Evolutionary conservation across 352 stramenopile species (phyloP), one percentile per base, ranked within the genome.

Genomic region (Phytophthora pini): DNA sequence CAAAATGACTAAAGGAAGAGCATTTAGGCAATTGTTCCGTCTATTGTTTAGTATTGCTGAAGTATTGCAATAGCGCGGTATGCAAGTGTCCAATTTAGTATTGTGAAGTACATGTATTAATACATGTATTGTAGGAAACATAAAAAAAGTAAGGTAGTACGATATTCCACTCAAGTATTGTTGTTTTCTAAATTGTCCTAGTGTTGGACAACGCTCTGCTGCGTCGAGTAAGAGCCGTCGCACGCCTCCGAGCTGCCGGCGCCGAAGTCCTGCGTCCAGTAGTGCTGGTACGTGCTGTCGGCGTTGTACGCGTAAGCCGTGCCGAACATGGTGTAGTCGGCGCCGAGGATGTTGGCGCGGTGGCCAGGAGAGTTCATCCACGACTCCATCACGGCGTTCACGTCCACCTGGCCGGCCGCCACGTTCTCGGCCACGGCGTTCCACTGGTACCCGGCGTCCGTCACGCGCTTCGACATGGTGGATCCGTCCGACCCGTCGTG

Each of bases 221-320:
- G 13, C 1, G 41, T 36, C 29, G 41, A 52, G n/a, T 51, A 41
- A 2, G 40, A 20, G n/a, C 38, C 20, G n/a, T 82, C 74, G 47
- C 68, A 79, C 9, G 5, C 32, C 41, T 87, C 71, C 4, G 20
- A 61, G 32, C 9, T 36, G 36, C 76, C 53, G 0, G 36, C 51
- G 22, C 55, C 74, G 56, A 86, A 90, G 60, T 82, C 60, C 57
- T 87, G 70, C 34, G 73, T 87, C 75, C 78, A 87, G 65, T 76
- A 87, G 62, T 79, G 55, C 10, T 61, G 47, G 61, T 75, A 80
- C 22, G 38, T 66, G 31, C 26, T 65, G 6, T 57, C 13, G 3
- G 9, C 10, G 43, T 68, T 75, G 56, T 60, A 68, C 3, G 64
- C 38, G 48, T 76, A 80, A n/a, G 68, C 71, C n/a, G 65, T 48